Base-by-base conservation (phyloP, 805 yeast genomes). In the Saccharomycopsis malanga region DNA sequence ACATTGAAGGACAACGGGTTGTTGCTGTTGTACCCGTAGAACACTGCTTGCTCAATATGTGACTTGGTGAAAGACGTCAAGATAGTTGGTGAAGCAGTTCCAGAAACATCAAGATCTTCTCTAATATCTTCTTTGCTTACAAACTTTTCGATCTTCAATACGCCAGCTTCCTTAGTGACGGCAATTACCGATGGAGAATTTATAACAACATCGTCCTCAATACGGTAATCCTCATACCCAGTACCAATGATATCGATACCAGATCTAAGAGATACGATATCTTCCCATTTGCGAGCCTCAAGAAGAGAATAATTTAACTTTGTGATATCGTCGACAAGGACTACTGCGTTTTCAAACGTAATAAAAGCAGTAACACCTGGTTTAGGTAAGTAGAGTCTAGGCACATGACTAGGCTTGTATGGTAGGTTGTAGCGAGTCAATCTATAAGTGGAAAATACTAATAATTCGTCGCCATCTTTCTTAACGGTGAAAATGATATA, bases 41-140 rank as follows among this genome's bases (percentile, higher is more conserved):
- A 83, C 1, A 89, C 76, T 0, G 89, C 95, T 62, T 89, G 97
- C 54, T 83, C 93, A 20, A 91, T 76, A 56, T 81, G 89, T 0
- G 87, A 75, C 58, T 81, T 81, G 29, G 85, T 68, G 40, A 79
- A 70, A 3, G 69, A 54, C 4, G 47, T 23, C n/a, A n/a, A n/a
- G 4, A 9, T 7, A 3, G 34, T 17, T 6, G 39, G 6, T 17
- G 9, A 9, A 27, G 21, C 21, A 24, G 21, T 12, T n/a, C 27
- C 6, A 14, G 49, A 51, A 3, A 52, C 27, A 4, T 55, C 52
- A 5, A 53, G 46, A n/a, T 56, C 44, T 24, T 58, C 54, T 4
- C 47, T 46, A 1, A 55, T 49, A 3, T 54, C 60, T 1, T 54
- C 54, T 2, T 54, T 57, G 4, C 59, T 63, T 1, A 58, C 53